Evolutionary conservation across 257 asterid genomes (phyloP).

Genomic region (Jasminum sambac): DNA sequence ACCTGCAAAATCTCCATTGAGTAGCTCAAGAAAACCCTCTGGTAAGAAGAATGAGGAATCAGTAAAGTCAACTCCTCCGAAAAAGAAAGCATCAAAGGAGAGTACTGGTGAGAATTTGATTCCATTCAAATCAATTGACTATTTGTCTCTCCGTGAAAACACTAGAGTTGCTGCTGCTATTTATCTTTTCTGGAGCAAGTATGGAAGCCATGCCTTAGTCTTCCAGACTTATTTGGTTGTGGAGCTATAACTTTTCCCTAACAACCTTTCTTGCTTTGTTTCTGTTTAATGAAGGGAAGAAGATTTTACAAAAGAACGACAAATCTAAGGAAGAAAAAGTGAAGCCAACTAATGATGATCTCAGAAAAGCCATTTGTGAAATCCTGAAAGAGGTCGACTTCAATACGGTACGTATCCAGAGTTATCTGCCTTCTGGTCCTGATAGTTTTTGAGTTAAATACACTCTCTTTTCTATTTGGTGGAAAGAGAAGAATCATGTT

Average conservation of each 20-base stretch:
- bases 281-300: slow-evolving; percentile 43
- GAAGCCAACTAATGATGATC: slow-evolving; percentile 53
- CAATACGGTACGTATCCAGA: slow-evolving; percentile 51
- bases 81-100: slow-evolving; percentile 53
- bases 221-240: background rate
- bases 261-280: slow-evolving; percentile 15
- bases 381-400: slow-evolving; percentile 64
- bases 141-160: background rate
- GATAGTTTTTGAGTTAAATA: background rate
- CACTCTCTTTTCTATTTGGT: background rate
- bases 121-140: slow-evolving; percentile 6
- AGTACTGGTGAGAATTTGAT: slow-evolving; percentile 51
- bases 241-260: slow-evolving; percentile 9
- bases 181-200: background rate
- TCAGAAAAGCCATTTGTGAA: slow-evolving; percentile 42
- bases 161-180: background rate
- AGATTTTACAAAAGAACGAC: slow-evolving; percentile 44
- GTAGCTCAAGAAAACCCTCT: slow-evolving; percentile 46
- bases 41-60: slow-evolving; percentile 57
- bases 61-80: slow-evolving; percentile 48
- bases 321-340: slow-evolving; percentile 40
- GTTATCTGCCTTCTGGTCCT: slow-evolving; percentile 9
- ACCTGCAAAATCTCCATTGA: slow-evolving; percentile 49
- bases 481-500: slow-evolving; percentile 6
- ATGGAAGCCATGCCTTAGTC: background rate